Conservation (phyloP, 2,329 filamentous ascomycete genomes). For the Alternaria triticimaculans region DNA sequence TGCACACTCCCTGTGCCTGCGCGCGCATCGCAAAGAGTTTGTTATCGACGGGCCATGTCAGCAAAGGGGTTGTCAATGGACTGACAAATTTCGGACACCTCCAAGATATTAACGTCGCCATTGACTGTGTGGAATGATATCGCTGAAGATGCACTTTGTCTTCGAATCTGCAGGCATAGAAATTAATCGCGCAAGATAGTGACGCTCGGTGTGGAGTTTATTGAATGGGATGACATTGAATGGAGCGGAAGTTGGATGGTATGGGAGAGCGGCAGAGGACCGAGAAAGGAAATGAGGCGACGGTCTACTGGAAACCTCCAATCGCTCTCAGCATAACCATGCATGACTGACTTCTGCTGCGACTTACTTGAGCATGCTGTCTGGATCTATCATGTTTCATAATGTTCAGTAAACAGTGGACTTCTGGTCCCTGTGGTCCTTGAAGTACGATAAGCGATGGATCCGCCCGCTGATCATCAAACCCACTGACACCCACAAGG, state of each 20-base stretch:
- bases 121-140: not conserved
- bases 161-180: not conserved
- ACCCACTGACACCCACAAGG: not conserved
- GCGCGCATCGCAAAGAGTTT: not conserved
- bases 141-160: not conserved
- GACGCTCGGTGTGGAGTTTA: not conserved
- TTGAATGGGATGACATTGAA: not conserved
- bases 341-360: not conserved
- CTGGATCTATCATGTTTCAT: not conserved
- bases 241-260: not conserved
- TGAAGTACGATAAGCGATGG: slow-evolving; percentile 1
- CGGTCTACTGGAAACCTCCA: not conserved
- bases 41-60: not conserved
- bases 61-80: not conserved
- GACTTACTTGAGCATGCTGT: not conserved
- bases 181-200: not conserved
- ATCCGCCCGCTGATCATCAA: not conserved
- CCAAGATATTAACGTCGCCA: not conserved
- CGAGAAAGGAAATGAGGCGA: not conserved
- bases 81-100: not conserved
- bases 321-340: not conserved
- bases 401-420: not conserved
- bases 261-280: not conserved
- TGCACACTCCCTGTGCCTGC: not conserved
- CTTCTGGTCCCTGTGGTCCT: not conserved